Base-by-base conservation (phyloP, 129 eudicot species). In the Tanacetum coccineum region DNA sequence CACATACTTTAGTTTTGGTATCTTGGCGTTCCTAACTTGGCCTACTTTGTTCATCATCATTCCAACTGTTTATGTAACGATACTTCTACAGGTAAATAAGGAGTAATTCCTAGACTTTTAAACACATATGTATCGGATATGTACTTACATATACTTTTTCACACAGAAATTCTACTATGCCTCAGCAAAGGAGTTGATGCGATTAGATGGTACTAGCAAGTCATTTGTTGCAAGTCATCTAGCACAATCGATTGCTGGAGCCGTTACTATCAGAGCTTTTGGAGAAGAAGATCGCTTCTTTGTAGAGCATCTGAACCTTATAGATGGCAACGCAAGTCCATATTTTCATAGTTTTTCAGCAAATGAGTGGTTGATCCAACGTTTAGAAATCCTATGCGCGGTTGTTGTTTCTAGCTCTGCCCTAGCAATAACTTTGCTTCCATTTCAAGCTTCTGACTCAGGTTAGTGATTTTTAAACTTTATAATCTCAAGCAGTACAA, bases 151-250 rank as follows among this genome's bases (percentile, higher is more conserved):
- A 11, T 20, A 46, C 52, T 45, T 61, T 46, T 22, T 58, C 56
- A 17, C 15, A 20, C 79, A 86, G 95, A 73, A 45, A 64, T 83
- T 74, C 81, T 89, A 86, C 67, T 75, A 74, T 2, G 83, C 90
- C 19, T 86, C 96, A 9, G 81, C 88, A 52, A 89, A 83, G 77
- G 96, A 83, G 81, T 70, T 89, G 73, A 89, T 86, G 85, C 62
- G 96, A 45, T 83, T 89, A 54, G 75, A 86, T 72, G 95, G 96
- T 30, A 89, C 96, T 0, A 86, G 90, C 13, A 89, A 89, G 69
- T 89, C 96, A 4, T 71, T 75, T 0, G 84, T 86, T 13, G 82
- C 94, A 28, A 86, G 87, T 85, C 80, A 83, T 75, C 81, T 89
- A 36, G 84, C 90, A 21, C 94, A 89, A 51, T 78, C 90, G 28